A percentile compares a stretch with the other conserved stretches of the same genome.
phyloP scores from a whole-genome alignment of 352 stramenopile species.

The Globisporangium canariense region DNA sequence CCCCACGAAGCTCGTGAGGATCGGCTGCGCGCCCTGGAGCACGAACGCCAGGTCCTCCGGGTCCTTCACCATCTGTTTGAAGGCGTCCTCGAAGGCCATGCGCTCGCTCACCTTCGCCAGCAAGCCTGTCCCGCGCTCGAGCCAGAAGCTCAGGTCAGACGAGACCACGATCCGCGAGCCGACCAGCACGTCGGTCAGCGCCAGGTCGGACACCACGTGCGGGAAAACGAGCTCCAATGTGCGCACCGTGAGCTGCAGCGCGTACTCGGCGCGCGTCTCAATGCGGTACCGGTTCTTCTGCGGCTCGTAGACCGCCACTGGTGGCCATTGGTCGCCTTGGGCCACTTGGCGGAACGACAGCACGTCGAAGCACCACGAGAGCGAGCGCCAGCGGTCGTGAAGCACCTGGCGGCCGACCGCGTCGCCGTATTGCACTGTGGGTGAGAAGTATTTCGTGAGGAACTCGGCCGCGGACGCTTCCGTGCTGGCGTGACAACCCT shows the following conservation, averaged over 20 bases:
- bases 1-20: constrained; percentile 13
- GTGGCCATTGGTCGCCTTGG: too few species aligned
- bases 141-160: constrained; percentile 22
- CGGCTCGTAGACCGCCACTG: constrained; percentile 11
- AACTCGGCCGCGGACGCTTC: constrained; percentile 6
- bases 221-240: constrained; percentile 19
- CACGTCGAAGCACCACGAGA: constrained; percentile 20
- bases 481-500: constrained; percentile 5
- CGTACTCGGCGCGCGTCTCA: constrained; percentile 11
- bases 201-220: constrained; percentile 1
- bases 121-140: constrained; percentile 16
- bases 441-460: constrained; percentile 10
- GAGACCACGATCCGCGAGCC: constrained; percentile 13
- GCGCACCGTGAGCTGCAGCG: constrained; percentile 13
- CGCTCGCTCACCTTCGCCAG: constrained; percentile 18
- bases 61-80: constrained; percentile 25
- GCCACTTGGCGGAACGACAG: constrained; percentile 11
- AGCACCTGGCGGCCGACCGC: constrained; percentile 9
- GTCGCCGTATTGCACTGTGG: constrained; percentile 9
- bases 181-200: constrained; percentile 1
- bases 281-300: constrained; percentile 15
- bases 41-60: constrained; percentile 22
- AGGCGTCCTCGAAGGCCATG: constrained; percentile 32
- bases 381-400: constrained; percentile 18
- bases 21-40: constrained; percentile 12